phyloP scores from a whole-genome alignment of 768 basidiomycete species.

The Hericium coralloides region DNA sequence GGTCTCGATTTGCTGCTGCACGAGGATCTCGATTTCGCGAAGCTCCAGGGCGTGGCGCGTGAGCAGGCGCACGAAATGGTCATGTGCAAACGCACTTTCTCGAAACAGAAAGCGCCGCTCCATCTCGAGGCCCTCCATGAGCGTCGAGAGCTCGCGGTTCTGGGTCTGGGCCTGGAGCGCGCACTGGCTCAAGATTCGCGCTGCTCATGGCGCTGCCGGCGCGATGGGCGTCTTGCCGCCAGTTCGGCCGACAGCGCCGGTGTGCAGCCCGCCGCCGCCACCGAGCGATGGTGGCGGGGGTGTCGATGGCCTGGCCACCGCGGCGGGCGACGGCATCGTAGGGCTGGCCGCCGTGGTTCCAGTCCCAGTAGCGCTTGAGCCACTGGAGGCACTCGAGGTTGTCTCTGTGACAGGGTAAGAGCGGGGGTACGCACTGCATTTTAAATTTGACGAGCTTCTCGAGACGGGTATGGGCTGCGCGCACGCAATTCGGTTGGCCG shows the following conservation, averaged over 20 bases:
- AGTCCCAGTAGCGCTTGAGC: constrained; percentile 94
- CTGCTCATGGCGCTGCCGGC: constrained; percentile 43
- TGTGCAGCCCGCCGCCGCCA: constrained; percentile 32
- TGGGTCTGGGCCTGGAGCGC: constrained; percentile 69
- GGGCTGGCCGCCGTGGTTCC: constrained; percentile 76
- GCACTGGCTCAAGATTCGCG: constrained; percentile 59
- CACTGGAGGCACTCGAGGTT: constrained; percentile 98
- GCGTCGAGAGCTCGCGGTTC: constrained; percentile 69
- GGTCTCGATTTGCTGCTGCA: constrained; percentile 67
- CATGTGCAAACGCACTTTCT: constrained; percentile 85
- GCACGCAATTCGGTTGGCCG: neutral
- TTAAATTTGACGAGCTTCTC: constrained; percentile 95
- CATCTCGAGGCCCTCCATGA: constrained; percentile 89
- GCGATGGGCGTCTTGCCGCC: constrained; percentile 56
- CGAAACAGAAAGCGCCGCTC: constrained; percentile 98
- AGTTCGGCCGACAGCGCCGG: constrained; percentile 25
- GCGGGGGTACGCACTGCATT: constrained; percentile 79
- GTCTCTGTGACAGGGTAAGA: constrained; percentile 43
- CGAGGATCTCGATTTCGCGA: constrained; percentile 92
- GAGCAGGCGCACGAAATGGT: too few relatives aligned
- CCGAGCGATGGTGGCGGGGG: constrained; percentile 72
- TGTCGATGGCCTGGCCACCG: constrained; percentile 68
- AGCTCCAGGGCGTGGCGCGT: constrained; percentile 50
- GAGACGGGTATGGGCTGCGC: constrained; percentile 82
- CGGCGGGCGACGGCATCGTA: constrained; percentile 83